Base-by-base conservation (phyloP, 2,329 filamentous ascomycete genomes). In the Xylaria sp. region DNA sequence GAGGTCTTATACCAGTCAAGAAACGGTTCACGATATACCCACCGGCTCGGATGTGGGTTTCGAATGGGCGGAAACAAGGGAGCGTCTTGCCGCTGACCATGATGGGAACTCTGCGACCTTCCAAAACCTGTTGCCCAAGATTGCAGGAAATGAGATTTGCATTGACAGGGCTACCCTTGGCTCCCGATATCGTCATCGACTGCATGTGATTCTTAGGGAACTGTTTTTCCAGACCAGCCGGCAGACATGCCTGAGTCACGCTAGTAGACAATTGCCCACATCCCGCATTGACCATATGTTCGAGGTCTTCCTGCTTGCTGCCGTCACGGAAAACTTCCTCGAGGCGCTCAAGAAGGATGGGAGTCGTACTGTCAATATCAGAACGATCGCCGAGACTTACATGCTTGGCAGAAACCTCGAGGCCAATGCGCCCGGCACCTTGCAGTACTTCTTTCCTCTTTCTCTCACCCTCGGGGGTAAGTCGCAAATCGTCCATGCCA, bases 171-270 rank as follows among this genome's bases (percentile, higher is more conserved):
- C 89, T 92, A 79, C 96, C 96, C 83, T 99, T 99, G 61, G 96
- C 96, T 80, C 96, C 96, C 66, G 96, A 98, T 15, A 91, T 92
- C 25, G 96, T 99, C 96, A 99, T 99, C 73, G 93, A 90, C 85
- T 99, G 96, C 95, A 99, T 99, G 82, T 98, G 95, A 78, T 99
- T 99, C 78, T 91, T 92, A 0, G 96, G 96, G 81, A 99, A 99
- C 8, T 92, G 89, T 82, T 98, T 99, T 76, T 93, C 90, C 33
- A 99, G 88, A 51, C 93, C 94, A 23, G 84, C 82, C 0, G 96
- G 96, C 73, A 99, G 86, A 80, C 94, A 97, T 1, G 88, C 88
- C 56, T 86, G 86, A 10, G 94, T 97, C 54, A 98, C 91, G 0
- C 85, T 88, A 18, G 92, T 90, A 3, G 95, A 98, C 31, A 99